phyloP scores from a whole-genome alignment of 2,329 filamentous ascomycete genomes.

The Biscogniauxia marginata region DNA sequence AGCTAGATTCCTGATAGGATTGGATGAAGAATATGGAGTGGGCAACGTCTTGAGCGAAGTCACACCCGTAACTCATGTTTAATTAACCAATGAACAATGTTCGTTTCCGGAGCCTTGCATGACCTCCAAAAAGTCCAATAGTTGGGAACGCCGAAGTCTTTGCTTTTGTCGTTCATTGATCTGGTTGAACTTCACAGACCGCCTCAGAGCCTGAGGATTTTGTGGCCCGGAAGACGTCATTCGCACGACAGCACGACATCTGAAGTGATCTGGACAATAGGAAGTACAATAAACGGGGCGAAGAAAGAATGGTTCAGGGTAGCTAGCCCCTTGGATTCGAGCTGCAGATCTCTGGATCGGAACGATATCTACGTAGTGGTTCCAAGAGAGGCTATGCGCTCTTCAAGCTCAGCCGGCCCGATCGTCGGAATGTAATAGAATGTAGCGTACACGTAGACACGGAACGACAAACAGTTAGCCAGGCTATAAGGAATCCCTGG shows the following conservation, averaged over 20 bases:
- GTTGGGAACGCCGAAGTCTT: not conserved
- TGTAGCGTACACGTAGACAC: not conserved
- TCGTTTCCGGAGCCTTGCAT: not conserved
- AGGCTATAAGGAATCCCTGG: not conserved
- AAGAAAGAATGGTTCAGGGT: not conserved
- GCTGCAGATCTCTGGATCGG: not conserved
- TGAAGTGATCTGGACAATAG: not conserved
- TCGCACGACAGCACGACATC: not conserved
- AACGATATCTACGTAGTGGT: not conserved
- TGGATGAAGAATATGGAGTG: not conserved
- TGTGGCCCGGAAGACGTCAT: not conserved
- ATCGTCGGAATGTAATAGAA: not conserved
- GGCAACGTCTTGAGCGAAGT: not conserved
- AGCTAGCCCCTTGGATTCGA: not conserved
- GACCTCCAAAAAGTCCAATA: not conserved
- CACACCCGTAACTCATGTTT: not conserved
- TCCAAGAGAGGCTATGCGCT: not conserved
- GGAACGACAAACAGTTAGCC: not conserved
- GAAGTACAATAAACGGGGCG: not conserved
- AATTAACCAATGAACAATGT: not conserved
- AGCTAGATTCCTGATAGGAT: not conserved
- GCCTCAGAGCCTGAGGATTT: not conserved
- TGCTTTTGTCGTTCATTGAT: not conserved
- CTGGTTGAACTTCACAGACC: not conserved
- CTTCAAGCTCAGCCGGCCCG: not conserved